Percentiles rank a stretch among this genome's conserved stretches.
phyloP scores from a whole-genome alignment of 176 grass and related monocot genomes.

The Tillandsia leiboldiana region DNA sequence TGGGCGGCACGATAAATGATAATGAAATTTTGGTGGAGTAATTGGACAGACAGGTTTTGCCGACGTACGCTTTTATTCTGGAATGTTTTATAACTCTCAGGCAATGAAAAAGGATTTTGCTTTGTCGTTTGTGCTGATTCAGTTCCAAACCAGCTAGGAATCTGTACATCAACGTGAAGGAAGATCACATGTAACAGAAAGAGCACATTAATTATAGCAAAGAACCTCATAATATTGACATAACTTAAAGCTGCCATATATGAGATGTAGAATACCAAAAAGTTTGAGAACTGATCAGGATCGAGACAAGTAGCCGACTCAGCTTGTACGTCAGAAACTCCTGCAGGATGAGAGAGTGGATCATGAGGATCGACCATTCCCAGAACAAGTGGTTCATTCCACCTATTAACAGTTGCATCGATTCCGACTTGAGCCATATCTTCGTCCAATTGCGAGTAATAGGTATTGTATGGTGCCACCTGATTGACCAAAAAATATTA shows the following conservation, averaged over 20 bases:
- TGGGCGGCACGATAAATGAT: not conserved
- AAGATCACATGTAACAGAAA: not conserved
- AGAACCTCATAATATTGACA: not conserved
- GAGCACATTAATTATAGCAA: not conserved
- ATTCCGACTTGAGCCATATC: slow-evolving; percentile 24
- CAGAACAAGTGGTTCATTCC: slow-evolving; percentile 24
- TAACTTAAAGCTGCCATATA: not conserved
- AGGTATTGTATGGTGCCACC: slow-evolving; percentile 27
- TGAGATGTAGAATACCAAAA: slow-evolving; percentile 7
- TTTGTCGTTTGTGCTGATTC: slow-evolving; percentile 5
- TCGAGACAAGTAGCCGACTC: slow-evolving; percentile 16
- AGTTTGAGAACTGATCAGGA: slow-evolving; percentile 21
- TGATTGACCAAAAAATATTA: not conserved
- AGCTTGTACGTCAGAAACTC: slow-evolving; percentile 18
- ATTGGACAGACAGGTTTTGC: not conserved
- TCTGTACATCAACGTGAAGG: slow-evolving; percentile 6
- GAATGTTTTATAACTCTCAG: slow-evolving; percentile 17
- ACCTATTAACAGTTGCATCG: slow-evolving; percentile 14
- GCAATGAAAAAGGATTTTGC: slow-evolving; percentile 19
- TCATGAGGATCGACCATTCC: slow-evolving; percentile 31
- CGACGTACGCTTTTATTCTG: slow-evolving; percentile 17
- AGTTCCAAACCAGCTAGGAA: slow-evolving; percentile 18
- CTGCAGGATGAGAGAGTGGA: slow-evolving; percentile 25
- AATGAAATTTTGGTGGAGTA: not conserved
- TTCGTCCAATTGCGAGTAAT: slow-evolving; percentile 18